Percentiles rank a stretch among this genome's conserved stretches.
These are phyloP conservation scores for Evansstolkia leycettana DNA, from an alignment of 495 filamentous ascomycete species.

Conservation along the genomic window DNA sequence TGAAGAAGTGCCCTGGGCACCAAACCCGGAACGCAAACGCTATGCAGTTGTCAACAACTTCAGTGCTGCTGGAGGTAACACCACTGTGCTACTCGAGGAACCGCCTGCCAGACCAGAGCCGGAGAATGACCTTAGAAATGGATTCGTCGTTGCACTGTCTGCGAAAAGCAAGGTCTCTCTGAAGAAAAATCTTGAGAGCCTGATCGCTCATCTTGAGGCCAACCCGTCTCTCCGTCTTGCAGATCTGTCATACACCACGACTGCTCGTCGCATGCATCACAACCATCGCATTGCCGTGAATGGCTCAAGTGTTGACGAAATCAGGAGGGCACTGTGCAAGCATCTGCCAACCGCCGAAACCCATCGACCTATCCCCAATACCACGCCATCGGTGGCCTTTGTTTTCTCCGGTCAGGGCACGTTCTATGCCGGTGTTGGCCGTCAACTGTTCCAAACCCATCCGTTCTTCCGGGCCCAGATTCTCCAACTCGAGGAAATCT, in stretches of 20 bases:
- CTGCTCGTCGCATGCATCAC: constrained; percentile 57
- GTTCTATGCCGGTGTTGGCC: constrained; percentile 27
- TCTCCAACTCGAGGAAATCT: not conserved
- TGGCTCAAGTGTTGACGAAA: constrained; percentile 2
- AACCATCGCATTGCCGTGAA: constrained; percentile 29
- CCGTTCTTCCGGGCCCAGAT: not conserved
- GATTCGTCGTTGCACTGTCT: constrained; percentile 17
- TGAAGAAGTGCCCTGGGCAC: constrained; percentile 10
- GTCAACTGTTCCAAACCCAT: not conserved
- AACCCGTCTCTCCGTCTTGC: constrained; percentile 34
- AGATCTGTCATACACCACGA: constrained; percentile 58
- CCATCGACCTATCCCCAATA: not conserved
- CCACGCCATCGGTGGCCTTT: constrained; percentile 32
- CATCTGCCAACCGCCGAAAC: not conserved
- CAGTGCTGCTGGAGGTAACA: constrained; percentile 25
- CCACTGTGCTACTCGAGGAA: constrained; percentile 17
- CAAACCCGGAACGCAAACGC: constrained; percentile 4
- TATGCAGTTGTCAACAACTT: constrained; percentile 24
- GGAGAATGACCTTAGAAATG: not conserved
- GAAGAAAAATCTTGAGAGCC: constrained; percentile 13
- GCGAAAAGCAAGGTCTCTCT: constrained; percentile 22
- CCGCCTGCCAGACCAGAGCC: constrained; percentile 1
- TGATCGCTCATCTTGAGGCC: constrained; percentile 36
- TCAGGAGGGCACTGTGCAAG: not conserved
- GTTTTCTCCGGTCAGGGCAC: constrained; percentile 59